Conservation (phyloP, 2,329 filamentous ascomycete genomes). For the Exophiala sideris region DNA sequence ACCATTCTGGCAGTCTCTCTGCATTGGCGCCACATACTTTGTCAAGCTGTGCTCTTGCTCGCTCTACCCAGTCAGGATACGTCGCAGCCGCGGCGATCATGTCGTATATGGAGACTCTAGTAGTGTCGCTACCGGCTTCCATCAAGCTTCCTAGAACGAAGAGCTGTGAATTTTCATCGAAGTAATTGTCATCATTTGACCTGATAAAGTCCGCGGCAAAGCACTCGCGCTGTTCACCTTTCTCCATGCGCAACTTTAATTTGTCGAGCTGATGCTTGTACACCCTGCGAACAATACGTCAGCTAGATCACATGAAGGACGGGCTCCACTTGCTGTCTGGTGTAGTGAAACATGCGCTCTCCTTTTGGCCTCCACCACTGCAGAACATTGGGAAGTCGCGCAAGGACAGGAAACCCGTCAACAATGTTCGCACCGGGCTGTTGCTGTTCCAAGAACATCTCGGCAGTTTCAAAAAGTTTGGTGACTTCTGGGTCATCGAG, state of each 20-base stretch:
- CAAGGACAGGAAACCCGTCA: slow-evolving; percentile 37
- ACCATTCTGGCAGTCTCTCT: slow-evolving; percentile 31
- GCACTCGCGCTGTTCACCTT: slow-evolving; percentile 9
- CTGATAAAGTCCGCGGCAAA: slow-evolving; percentile 6
- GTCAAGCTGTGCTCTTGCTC: slow-evolving; percentile 26
- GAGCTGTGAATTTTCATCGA: slow-evolving; percentile 2
- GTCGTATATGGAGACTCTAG: slow-evolving; percentile 25
- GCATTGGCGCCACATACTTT: slow-evolving; percentile 7
- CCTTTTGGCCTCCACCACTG: slow-evolving; percentile 7
- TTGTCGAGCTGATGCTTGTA: slow-evolving; percentile 1
- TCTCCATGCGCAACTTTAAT: neutral
- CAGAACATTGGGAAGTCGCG: slow-evolving; percentile 21
- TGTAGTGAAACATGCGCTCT: neutral
- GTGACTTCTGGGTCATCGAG: slow-evolving; percentile 29
- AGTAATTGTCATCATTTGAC: slow-evolving; percentile 10
- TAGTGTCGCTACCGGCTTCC: slow-evolving; percentile 31
- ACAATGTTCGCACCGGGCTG: slow-evolving; percentile 37
- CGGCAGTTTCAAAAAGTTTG: slow-evolving; percentile 35
- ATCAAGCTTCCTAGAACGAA: slow-evolving; percentile 19
- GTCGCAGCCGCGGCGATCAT: slow-evolving; percentile 28
- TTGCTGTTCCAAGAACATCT: slow-evolving; percentile 36
- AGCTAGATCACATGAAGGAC: neutral
- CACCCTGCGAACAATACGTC: neutral
- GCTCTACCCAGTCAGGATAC: slow-evolving; percentile 26
- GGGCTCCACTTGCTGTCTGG: no score